Base-by-base conservation (phyloP, 345 rosid genomes). In the Eucalyptus pauciflora region DNA sequence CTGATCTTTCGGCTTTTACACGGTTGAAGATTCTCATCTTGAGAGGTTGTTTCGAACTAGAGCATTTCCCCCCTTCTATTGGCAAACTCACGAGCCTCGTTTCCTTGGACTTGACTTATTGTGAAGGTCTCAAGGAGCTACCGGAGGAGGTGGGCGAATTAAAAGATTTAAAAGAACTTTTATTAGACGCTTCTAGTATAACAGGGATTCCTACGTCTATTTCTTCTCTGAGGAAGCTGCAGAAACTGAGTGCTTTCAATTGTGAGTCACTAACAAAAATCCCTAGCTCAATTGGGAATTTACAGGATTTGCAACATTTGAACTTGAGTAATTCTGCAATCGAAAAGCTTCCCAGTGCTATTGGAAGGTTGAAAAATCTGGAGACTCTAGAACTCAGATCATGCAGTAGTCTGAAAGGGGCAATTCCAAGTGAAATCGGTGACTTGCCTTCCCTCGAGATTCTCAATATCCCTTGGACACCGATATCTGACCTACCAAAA, bases 361-460 rank as follows among this genome's bases (percentile, higher is more conserved):
- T 56, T 56, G 6, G 62, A 22, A 5, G 56, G 56, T 51, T 51
- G 56, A 51, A 51, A 51, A 51, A 51, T 51, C 56, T 51, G 1
- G 3, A 3, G 22, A 0, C 3, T 51, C 22, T 51, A 51, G 1
- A 1, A 16, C 7, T 50, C 51, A 0, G 0, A 1, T 0, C 0
- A 2, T 50, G 51, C 51, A 0, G 6, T 50, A 50, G 51, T 13
- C 51, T 50, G 2, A 13, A 50, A 50, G 51, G 51, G 51, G 51
- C 6, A 13, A 50, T 50, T 50, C 51, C 51, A 50, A 17, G 56
- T 52, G 56, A 52, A 17, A 52, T 52, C 56, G 56, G 22, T 17
- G 56, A 52, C 56, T 52, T 17, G 22, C 9, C 22, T 52, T 52
- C 56, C 56, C 56, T 52, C 8, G 1, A 17, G 51, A 5, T 0